Percentiles rank a stretch among this genome's conserved stretches.
These are phyloP conservation scores for Aspergillus pseudonomiae DNA, from an alignment of 2,329 filamentous ascomycete genomes.

Conservation along the genomic window DNA sequence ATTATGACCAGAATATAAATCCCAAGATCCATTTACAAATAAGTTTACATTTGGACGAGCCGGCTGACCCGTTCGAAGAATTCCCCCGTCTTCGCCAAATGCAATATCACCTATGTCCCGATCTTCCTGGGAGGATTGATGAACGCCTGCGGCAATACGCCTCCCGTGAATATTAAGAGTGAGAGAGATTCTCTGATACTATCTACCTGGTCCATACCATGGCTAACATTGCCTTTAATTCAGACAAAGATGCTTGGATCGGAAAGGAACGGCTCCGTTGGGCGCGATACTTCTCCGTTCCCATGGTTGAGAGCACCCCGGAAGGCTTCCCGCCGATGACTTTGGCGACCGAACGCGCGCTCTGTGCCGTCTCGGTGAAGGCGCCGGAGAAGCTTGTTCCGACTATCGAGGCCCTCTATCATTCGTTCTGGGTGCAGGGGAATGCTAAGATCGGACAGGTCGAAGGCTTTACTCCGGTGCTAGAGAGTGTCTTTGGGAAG, in stretches of 20 bases:
- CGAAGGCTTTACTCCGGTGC: slow-evolving; percentile 47
- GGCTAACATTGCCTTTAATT: neutral
- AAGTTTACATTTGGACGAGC: neutral
- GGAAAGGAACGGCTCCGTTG: slow-evolving; percentile 57
- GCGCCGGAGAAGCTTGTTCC: slow-evolving; percentile 45
- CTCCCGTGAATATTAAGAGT: slow-evolving; percentile 62
- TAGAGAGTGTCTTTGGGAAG: slow-evolving; percentile 52
- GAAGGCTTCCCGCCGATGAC: slow-evolving; percentile 59
- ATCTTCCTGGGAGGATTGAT: slow-evolving; percentile 64
- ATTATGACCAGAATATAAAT: neutral
- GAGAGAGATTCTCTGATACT: slow-evolving; percentile 16
- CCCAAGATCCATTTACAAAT: neutral
- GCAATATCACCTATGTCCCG: slow-evolving; percentile 60
- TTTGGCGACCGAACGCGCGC: slow-evolving; percentile 53
- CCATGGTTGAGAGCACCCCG: slow-evolving; percentile 50
- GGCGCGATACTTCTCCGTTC: slow-evolving; percentile 57
- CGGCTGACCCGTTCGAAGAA: slow-evolving; percentile 44
- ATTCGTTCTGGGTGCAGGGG: slow-evolving; percentile 56
- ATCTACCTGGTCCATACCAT: neutral
- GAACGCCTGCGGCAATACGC: slow-evolving; percentile 56
- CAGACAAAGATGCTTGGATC: slow-evolving; percentile 65
- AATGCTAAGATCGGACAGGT: slow-evolving; percentile 47
- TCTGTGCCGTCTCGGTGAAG: slow-evolving; percentile 52
- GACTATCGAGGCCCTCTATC: slow-evolving; percentile 52
- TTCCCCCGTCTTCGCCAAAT: slow-evolving; percentile 57